Base-by-base conservation (phyloP, 352 stramenopile genomes). In the Phytophthora multivora region DNA sequence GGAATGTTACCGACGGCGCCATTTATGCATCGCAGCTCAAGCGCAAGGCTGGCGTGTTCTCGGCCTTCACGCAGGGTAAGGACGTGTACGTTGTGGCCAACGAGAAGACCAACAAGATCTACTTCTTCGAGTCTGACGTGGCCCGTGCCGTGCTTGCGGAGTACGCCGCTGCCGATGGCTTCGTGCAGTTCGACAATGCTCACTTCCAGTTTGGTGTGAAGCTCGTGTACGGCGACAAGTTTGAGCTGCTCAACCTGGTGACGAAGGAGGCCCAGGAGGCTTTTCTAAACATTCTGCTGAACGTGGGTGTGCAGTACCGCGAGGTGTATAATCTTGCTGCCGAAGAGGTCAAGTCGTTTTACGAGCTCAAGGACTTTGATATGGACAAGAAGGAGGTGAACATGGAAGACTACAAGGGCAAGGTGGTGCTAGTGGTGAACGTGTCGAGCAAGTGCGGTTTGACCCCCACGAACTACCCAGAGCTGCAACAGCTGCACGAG, bases 391-490 rank as follows among this genome's bases (percentile, higher is more conserved):
- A 84, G 16, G 76, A 86, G 26, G 76, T 93, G 19, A 62, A 50
- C 25, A 89, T 97, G 74, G 65, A 66, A 11, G 71, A 77, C 30
- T 97, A 85, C 65, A 76, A 79, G 51, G 84, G 85, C 15, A 79
- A 91, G 30, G 79, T 93, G 21, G 47, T 86, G 11, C 55, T 90
- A 46, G 70, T 87, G 11, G 85, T 95, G 1, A 96, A 96, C 57
- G 88, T 95, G n/a, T 88, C 86, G 12, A 88, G 76, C 6, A 84
- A 90, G 77, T 95, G 86, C 80, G 88, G 86, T 15, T 62, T 91
- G 36, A 95, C 88, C 4, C 85, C 89, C 55, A 71, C 68, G 53
- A 96, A 97, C 71, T 96, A 97, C 82, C 87, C 83, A 51, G 84
- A 97, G 79, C 80, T 96, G 39, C 66, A 72, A 21, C 66, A 90